phyloP scores from a whole-genome alignment of 75 land plant species.

The Selaginella tamariscina region DNA sequence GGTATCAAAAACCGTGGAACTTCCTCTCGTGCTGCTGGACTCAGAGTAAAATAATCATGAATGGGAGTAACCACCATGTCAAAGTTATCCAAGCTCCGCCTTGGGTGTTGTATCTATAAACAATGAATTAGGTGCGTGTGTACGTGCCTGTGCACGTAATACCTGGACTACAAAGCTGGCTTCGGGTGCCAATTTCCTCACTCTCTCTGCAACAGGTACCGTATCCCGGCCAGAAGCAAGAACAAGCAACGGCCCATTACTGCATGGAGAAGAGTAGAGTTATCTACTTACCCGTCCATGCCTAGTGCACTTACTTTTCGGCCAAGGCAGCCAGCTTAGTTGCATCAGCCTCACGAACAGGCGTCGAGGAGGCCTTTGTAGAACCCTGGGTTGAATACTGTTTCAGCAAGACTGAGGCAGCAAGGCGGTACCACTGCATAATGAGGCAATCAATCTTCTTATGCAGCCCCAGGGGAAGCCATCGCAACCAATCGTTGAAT shows the following conservation, averaged over 20 bases:
- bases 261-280: slow-evolving; percentile 19
- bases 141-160: background rate
- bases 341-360: slow-evolving; percentile 82
- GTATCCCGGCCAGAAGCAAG: slow-evolving; percentile 99
- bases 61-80: slow-evolving; percentile 82
- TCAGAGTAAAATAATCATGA: slow-evolving; percentile 87
- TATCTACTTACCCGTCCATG: no score
- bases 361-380: slow-evolving; percentile 37
- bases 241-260: slow-evolving; percentile 90
- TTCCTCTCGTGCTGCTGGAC: slow-evolving; percentile 64
- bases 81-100: slow-evolving; percentile 53
- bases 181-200: slow-evolving; percentile 59
- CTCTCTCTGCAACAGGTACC: slow-evolving; percentile 61
- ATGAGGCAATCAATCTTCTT: slow-evolving; percentile 40
- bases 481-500: slow-evolving; percentile 67
- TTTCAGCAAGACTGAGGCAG: background rate
- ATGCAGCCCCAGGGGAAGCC: slow-evolving; percentile 89
- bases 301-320: no score
- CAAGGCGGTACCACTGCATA: background rate
- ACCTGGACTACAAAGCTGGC: slow-evolving; percentile 96
- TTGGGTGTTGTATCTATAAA: slow-evolving; percentile 90
- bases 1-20: slow-evolving; percentile 47
- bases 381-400: no score
- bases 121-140: background rate
- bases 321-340: slow-evolving; percentile 64